Base-by-base conservation (phyloP, 2,329 filamentous ascomycete genomes). In the Metarhizium album region DNA sequence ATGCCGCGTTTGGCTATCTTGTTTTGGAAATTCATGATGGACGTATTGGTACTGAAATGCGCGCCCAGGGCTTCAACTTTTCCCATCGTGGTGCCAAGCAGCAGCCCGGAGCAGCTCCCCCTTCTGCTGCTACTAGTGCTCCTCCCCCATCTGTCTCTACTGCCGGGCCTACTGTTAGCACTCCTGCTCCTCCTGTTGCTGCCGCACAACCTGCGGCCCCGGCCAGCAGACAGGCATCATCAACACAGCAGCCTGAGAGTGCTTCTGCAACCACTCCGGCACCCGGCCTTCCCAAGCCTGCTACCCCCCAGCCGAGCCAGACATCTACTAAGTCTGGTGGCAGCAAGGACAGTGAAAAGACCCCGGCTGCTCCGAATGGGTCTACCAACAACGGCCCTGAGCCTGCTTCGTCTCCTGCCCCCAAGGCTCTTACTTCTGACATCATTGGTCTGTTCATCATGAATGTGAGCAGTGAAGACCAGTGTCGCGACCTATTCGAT, bases 31-130 rank as follows among this genome's bases (percentile, higher is more conserved):
- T 98, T 53, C 93, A 98, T 64, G 87, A 90, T 63, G 93, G 93
- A 48, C 84, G 93, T 42, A 97, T 98, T 59, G 93, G 90, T 45
- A 98, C 93, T 0, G 93, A 98, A 71, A 98, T 98, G 93, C 84
- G 90, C 56, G 93, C 93, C 22, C 93, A 98, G 64, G 93, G 93
- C 42, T 98, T 98, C 79, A 98, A 98, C 77, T 98, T 98, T 68
- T 90, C 93, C 23, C 93, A 98, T 68, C 86, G 93, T 60, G 88
- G 87, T 56, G 84, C 87, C 52, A 97, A 97, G 74, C 83, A 86
- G 64, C 75, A 75, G 56, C 65, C 70, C 27, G 70, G 67, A 18
- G 59, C 64, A 60, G 67, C 69, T 54, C 65, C 69, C 53, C 58
- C 66, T 27, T 58, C 64, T 23, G 58, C 62, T 29, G 60, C 62